A percentile compares a stretch with the other conserved stretches of the same genome.
phyloP scores from a whole-genome alignment of 1,284 basidiomycete species.

The Irpex lacteus region DNA sequence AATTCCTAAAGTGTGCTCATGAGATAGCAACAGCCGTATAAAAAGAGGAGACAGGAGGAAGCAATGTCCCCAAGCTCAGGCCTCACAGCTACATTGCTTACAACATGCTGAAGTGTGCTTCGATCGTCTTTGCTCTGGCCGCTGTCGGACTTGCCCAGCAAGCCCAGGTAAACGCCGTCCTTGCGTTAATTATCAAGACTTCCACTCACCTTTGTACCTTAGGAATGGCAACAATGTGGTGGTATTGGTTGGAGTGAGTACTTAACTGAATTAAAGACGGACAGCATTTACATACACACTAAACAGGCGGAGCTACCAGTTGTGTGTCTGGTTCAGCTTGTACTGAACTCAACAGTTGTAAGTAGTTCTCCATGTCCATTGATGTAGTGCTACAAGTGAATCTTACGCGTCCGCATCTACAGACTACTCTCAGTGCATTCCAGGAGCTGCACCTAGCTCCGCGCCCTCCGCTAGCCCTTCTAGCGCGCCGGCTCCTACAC shows the following conservation, averaged over 20 bases:
- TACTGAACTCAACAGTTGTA: constrained; percentile 28
- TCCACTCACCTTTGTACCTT: not conserved
- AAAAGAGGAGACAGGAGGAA: not conserved
- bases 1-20: not conserved
- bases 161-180: constrained; percentile 5
- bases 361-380: not conserved
- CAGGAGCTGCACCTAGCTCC: constrained; percentile 22
- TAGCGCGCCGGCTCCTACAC: not conserved
- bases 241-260: constrained; percentile 20
- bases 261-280: not conserved
- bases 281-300: not conserved
- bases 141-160: constrained; percentile 21
- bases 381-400: not conserved
- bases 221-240: constrained; percentile 25
- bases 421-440: constrained; percentile 35
- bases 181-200: not conserved
- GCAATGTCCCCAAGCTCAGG: not conserved
- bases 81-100: not conserved
- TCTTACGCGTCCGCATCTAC: not conserved
- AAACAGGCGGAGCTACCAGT: constrained; percentile 13
- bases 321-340: constrained; percentile 32
- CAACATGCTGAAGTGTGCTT: constrained; percentile 24
- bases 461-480: constrained; percentile 13
- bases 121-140: constrained; percentile 21
- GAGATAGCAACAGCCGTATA: not conserved